A percentile compares a stretch with the other conserved stretches of the same genome.
Evolutionary conservation across 768 basidiomycete species (phyloP).

Genomic region (Dendrothele bispora): DNA sequence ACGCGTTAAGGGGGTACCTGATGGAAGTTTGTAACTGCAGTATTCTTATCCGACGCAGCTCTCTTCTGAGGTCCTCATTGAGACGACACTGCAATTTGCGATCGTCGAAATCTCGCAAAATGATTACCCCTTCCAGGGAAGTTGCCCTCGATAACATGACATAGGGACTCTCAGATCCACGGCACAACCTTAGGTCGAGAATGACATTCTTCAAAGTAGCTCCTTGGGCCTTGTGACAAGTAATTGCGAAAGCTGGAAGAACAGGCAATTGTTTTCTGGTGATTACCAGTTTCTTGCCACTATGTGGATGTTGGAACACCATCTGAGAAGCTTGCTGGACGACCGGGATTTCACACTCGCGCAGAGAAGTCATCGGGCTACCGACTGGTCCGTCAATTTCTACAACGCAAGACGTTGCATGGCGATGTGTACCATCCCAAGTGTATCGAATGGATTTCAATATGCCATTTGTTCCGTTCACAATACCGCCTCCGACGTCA

Average conservation of each 20-base stretch:
- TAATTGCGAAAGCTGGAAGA: slow-evolving; percentile 24
- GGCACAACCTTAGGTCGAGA: slow-evolving; percentile 18
- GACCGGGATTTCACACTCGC: slow-evolving; percentile 10
- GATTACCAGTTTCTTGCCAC: slow-evolving; percentile 2
- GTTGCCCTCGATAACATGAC: slow-evolving; percentile 19
- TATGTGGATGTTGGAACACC: slow-evolving; percentile 9
- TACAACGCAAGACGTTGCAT: slow-evolving; percentile 19
- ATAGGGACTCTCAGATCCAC: slow-evolving; percentile 20
- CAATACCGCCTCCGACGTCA: slow-evolving; percentile 21
- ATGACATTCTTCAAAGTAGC: slow-evolving; percentile 16
- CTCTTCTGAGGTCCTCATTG: too few relatives aligned
- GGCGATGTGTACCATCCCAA: slow-evolving; percentile 5
- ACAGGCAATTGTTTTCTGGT: slow-evolving; percentile 21
- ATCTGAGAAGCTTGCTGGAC: slow-evolving; percentile 12
- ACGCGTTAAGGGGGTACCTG: too few relatives aligned
- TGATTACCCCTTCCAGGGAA: not conserved
- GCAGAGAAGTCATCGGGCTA: not conserved
- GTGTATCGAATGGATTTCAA: slow-evolving; percentile 11
- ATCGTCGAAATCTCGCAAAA: not conserved
- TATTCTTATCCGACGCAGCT: too few relatives aligned
- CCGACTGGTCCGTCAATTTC: not conserved
- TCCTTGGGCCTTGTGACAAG: slow-evolving; percentile 28
- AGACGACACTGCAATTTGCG: not conserved
- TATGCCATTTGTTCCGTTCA: slow-evolving; percentile 22
- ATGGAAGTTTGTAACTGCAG: too few relatives aligned